Percentiles rank a stretch among this genome's conserved stretches.
These are phyloP conservation scores for Potentilla sterilis DNA, from an alignment of 306 rosid species.

Conservation along the genomic window DNA sequence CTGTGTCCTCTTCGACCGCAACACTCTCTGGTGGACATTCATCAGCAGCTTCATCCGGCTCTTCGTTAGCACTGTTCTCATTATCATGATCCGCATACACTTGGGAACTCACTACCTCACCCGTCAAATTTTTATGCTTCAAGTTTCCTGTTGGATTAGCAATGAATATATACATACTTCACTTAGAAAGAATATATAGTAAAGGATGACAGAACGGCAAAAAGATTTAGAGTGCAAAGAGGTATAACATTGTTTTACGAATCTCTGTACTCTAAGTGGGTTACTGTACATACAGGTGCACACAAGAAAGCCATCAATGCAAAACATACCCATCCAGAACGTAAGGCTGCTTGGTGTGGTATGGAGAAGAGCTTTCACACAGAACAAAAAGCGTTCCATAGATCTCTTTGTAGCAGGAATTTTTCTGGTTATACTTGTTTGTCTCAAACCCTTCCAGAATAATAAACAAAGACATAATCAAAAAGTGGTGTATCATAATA, in stretches of 20 bases:
- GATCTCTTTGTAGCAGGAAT: slow-evolving; percentile 45
- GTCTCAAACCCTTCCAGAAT: slow-evolving; percentile 36
- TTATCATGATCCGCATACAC: slow-evolving; percentile 24
- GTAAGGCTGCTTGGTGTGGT: slow-evolving; percentile 33
- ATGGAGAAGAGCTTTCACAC: slow-evolving; percentile 42
- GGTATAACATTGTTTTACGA: neutral
- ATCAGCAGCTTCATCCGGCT: slow-evolving; percentile 6
- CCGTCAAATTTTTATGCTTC: slow-evolving; percentile 42
- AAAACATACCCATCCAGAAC: slow-evolving; percentile 45
- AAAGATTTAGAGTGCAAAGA: neutral
- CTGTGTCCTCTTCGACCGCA: slow-evolving; percentile 31
- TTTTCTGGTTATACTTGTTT: slow-evolving; percentile 36
- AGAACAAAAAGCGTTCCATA: slow-evolving; percentile 41
- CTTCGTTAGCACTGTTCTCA: slow-evolving; percentile 14
- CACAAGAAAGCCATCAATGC: neutral
- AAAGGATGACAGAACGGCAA: neutral
- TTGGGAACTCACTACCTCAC: slow-evolving; percentile 43
- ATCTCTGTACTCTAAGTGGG: neutral
- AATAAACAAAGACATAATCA: neutral
- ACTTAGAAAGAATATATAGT: neutral
- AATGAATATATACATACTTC: neutral
- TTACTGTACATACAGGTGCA: neutral
- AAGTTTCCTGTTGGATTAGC: slow-evolving; percentile 31
- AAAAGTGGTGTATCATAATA: neutral
- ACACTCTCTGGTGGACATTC: slow-evolving; percentile 21